Evolutionary conservation across 441 rosid species (phyloP).

Genomic region (Adansonia rubrostipa): DNA sequence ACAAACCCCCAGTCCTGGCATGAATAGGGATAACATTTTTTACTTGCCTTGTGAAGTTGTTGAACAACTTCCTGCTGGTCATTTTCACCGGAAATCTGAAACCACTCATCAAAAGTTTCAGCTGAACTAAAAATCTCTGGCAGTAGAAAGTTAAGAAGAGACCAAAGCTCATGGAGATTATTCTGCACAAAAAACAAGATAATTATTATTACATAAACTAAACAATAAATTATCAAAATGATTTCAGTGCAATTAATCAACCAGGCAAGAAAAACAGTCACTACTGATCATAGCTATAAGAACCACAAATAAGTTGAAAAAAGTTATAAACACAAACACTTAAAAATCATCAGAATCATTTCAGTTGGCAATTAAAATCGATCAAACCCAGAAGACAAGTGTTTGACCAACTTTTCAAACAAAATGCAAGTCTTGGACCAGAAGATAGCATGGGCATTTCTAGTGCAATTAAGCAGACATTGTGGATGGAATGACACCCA

Average conservation of each 20-base stretch:
- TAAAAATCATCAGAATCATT: conserved; percentile 10
- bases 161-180: conserved; percentile 98
- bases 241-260: neutral
- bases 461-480: neutral
- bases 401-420: neutral
- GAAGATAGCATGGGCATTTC: neutral
- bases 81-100: conserved; percentile 97
- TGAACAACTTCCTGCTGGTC: conserved; percentile 99
- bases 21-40: conserved; percentile 6
- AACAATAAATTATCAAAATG: neutral
- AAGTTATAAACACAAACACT: neutral
- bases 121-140: conserved; percentile 99
- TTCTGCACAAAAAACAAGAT: conserved; percentile 58
- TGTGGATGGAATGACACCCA: neutral
- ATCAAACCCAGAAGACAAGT: neutral
- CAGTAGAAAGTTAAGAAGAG: conserved; percentile 93
- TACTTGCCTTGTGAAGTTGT: conserved; percentile 90
- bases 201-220: neutral
- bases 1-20: neutral
- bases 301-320: neutral
- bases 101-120: conserved; percentile 99
- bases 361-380: neutral
- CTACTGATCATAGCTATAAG: neutral
- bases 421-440: neutral
- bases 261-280: neutral